Evolutionary conservation across 2,329 filamentous ascomycete genomes (phyloP).

Genomic region (Microsporum audouinii): DNA sequence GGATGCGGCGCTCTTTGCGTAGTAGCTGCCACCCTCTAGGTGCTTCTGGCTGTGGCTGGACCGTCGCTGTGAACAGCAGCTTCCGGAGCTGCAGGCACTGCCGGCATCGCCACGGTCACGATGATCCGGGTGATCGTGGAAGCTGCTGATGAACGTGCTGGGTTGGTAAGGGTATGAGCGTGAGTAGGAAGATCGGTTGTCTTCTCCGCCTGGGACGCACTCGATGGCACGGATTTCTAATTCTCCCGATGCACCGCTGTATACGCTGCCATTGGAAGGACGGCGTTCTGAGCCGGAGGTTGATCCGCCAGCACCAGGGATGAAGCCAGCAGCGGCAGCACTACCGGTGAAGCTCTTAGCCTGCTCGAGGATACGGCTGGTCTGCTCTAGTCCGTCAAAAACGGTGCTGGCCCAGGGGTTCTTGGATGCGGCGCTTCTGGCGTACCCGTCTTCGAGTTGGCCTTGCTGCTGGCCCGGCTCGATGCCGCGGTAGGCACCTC

Average conservation of each 20-base stretch:
- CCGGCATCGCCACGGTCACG: constrained; percentile 15
- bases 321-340: not conserved
- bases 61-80: constrained; percentile 19
- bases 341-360: constrained; percentile 9
- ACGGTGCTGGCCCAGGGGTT: constrained; percentile 32
- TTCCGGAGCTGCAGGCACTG: constrained; percentile 21
- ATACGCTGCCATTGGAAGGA: constrained; percentile 29
- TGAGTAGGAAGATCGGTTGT: constrained; percentile 5
- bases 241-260: constrained; percentile 20
- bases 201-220: constrained; percentile 22
- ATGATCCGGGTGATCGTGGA: constrained; percentile 21
- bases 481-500: constrained; percentile 15
- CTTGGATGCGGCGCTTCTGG: constrained; percentile 29
- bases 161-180: constrained; percentile 21
- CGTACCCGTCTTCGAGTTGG: constrained; percentile 14
- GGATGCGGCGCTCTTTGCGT: constrained; percentile 16
- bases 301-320: not conserved
- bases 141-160: constrained; percentile 35
- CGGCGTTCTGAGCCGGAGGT: constrained; percentile 17
- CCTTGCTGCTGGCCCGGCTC: constrained; percentile 7
- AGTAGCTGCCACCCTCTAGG: constrained; percentile 12
- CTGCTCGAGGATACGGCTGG: constrained; percentile 12
- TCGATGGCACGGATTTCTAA: constrained; percentile 30
- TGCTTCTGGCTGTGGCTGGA: constrained; percentile 16
- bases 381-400: constrained; percentile 29